A percentile compares a stretch with the other conserved stretches of the same genome.
phyloP scores from a whole-genome alignment of 208 protist genomes.

The Leishmania guyanensis region DNA sequence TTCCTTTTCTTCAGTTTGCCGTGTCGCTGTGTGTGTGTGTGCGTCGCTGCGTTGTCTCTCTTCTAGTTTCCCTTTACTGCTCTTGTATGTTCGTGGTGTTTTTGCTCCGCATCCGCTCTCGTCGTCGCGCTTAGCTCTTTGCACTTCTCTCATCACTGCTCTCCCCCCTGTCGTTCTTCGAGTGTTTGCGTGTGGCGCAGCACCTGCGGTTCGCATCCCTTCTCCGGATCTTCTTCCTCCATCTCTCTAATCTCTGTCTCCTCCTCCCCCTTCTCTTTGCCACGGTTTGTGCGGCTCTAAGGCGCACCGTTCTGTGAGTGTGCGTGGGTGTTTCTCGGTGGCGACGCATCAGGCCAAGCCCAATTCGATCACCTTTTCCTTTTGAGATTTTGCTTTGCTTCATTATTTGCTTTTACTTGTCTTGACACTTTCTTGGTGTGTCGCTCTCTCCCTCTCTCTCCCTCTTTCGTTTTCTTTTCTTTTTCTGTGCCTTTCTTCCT shows the following conservation, averaged over 20 bases:
- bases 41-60: background rate
- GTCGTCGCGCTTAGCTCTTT: background rate
- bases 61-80: background rate
- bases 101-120: background rate
- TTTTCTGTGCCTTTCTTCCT: background rate
- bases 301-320: background rate
- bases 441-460: background rate
- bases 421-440: background rate
- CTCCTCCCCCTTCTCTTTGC: background rate
- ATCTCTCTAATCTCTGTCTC: background rate
- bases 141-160: background rate
- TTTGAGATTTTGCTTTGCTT: background rate
- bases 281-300: background rate
- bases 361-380: background rate
- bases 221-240: background rate
- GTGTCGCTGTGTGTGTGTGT: background rate
- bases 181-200: background rate
- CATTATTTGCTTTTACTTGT: background rate
- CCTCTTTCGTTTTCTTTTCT: background rate
- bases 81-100: background rate
- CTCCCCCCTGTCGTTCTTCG: background rate
- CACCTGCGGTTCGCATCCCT: background rate
- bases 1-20: background rate
- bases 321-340: constrained; percentile 1
- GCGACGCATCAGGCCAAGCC: background rate